Evolutionary conservation across 495 filamentous ascomycete species (phyloP).

Genomic region (Talaromyces stipitatus): DNA sequence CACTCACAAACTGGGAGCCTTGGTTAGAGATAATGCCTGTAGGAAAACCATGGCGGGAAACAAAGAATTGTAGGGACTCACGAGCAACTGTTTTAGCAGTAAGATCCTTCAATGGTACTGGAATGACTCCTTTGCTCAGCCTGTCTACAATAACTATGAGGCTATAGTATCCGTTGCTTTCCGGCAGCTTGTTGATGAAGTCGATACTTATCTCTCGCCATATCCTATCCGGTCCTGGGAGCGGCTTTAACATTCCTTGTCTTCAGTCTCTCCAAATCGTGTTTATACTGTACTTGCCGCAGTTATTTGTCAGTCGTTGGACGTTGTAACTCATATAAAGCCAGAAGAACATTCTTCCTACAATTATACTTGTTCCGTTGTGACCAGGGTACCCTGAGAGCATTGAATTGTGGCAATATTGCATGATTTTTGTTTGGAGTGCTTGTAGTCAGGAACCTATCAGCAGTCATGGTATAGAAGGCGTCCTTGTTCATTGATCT

Average conservation of each 20-base stretch:
- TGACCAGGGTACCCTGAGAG: conserved; percentile 1
- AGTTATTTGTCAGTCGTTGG: background rate
- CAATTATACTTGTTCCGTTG: background rate
- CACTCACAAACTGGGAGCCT: conserved; percentile 10
- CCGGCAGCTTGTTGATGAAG: conserved; percentile 7
- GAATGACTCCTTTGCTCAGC: conserved; percentile 6
- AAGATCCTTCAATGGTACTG: conserved; percentile 9
- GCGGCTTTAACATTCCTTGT: conserved; percentile 13
- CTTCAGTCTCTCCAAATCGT: conserved; percentile 1
- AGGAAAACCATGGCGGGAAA: conserved; percentile 7
- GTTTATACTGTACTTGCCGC: background rate
- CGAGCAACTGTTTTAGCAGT: conserved; percentile 3
- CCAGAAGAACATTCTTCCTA: conserved; percentile 3
- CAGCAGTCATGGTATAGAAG: background rate
- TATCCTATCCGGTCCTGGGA: conserved; percentile 8
- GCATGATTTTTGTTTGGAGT: background rate
- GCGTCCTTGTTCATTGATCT: background rate
- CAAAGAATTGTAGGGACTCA: conserved; percentile 5
- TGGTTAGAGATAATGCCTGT: too few species aligned
- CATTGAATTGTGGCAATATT: conserved; percentile 2
- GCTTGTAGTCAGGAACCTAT: conserved; percentile 1
- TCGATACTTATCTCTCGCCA: conserved; percentile 15
- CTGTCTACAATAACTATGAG: conserved; percentile 10
- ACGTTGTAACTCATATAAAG: background rate
- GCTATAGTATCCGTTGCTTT: background rate